Evolutionary conservation across 2,329 filamentous ascomycete species (phyloP).

Genomic region (Gliomastix tumulicola): DNA sequence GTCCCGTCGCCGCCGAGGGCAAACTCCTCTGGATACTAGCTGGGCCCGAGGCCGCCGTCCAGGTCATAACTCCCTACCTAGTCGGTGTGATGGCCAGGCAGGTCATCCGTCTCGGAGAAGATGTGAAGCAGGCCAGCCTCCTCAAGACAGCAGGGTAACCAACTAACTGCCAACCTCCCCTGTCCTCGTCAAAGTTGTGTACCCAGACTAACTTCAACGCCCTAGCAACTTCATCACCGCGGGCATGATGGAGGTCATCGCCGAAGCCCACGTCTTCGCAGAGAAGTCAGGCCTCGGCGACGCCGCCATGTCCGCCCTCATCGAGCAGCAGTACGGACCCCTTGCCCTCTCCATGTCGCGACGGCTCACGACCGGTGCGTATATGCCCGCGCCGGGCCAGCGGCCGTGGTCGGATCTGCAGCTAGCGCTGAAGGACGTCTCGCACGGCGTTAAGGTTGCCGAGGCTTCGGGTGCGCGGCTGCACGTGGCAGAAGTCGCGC

Average conservation of each 20-base stretch:
- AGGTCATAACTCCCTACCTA: constrained; percentile 27
- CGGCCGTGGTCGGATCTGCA: constrained; percentile 39
- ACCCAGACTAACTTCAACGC: not conserved
- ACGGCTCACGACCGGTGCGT: constrained; percentile 27
- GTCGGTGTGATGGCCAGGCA: constrained; percentile 31
- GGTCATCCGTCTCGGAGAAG: constrained; percentile 32
- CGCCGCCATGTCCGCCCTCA: constrained; percentile 30
- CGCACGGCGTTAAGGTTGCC: constrained; percentile 37
- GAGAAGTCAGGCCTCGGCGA: constrained; percentile 33
- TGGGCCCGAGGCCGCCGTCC: constrained; percentile 26
- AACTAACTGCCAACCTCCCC: constrained; percentile 1
- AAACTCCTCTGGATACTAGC: constrained; percentile 38
- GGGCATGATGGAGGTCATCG: constrained; percentile 39
- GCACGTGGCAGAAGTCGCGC: constrained; percentile 31
- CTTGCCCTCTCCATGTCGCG: constrained; percentile 27
- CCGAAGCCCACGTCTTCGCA: constrained; percentile 41
- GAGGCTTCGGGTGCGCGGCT: constrained; percentile 27
- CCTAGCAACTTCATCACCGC: constrained; percentile 39
- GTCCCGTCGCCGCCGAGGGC: constrained; percentile 36
- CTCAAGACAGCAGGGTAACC: constrained; percentile 39
- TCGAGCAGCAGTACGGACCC: constrained; percentile 30
- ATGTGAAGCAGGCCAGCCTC: constrained; percentile 33
- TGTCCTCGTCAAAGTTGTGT: no score
- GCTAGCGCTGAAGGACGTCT: constrained; percentile 44
- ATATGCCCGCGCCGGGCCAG: constrained; percentile 22